These are phyloP conservation scores for Hansfordia pulvinata DNA, from an alignment of 2,329 filamentous ascomycete species.

Conservation along the genomic window DNA sequence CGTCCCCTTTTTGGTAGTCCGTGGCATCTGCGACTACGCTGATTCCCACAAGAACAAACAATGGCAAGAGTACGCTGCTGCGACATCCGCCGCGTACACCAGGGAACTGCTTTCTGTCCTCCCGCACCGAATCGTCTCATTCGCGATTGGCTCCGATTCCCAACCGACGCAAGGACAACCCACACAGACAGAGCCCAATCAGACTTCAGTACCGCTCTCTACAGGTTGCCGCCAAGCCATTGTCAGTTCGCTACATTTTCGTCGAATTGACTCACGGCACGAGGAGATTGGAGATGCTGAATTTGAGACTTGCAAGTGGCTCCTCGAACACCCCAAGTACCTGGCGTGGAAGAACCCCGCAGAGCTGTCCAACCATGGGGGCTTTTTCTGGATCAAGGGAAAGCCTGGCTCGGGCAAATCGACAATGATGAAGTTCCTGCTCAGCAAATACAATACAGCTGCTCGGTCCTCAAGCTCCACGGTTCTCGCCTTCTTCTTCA, in stretches of 20 bases:
- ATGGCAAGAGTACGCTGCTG: constrained; percentile 1
- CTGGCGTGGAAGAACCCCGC: neutral
- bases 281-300: neutral
- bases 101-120: constrained; percentile 1
- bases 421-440: constrained; percentile 3
- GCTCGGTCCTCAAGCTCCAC: no score
- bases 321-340: constrained; percentile 1
- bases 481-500: constrained; percentile 33
- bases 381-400: constrained; percentile 3
- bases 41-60: constrained; percentile 2
- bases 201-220: no score
- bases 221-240: no score
- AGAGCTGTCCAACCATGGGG: neutral
- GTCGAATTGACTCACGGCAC: neutral
- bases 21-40: constrained; percentile 1
- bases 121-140: no score
- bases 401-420: constrained; percentile 4
- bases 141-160: no score
- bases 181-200: no score
- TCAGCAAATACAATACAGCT: no score
- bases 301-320: constrained; percentile 1
- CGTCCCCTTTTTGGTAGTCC: constrained; percentile 1
- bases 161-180: no score
- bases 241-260: neutral
- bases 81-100: neutral